Conservation (phyloP, 768 basidiomycete species). For the Suillus americanus region DNA sequence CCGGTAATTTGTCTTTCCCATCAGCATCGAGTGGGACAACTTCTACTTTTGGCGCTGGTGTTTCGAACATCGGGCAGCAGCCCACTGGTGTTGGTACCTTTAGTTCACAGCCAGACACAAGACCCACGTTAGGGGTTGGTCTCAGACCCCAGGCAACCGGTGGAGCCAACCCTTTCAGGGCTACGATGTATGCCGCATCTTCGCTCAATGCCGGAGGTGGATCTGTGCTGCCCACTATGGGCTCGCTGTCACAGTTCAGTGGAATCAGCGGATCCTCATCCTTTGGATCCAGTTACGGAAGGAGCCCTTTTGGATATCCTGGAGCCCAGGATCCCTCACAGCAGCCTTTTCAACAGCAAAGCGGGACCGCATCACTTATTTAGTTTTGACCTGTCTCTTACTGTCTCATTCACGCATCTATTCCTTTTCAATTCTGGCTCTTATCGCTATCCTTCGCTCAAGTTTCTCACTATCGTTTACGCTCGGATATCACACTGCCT, state of each 20-base stretch:
- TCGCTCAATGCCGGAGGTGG: slow-evolving; percentile 4
- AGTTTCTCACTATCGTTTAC: slow-evolving; percentile 5
- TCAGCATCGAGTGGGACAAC: slow-evolving; percentile 23
- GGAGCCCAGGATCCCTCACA: slow-evolving; percentile 17
- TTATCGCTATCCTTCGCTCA: not conserved
- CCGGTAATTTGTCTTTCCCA: slow-evolving; percentile 16
- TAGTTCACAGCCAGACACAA: slow-evolving; percentile 36
- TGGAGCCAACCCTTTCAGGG: slow-evolving; percentile 63
- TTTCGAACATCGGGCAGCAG: slow-evolving; percentile 16
- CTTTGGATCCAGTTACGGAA: slow-evolving; percentile 19
- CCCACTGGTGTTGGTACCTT: slow-evolving; percentile 27
- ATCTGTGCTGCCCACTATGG: slow-evolving; percentile 20
- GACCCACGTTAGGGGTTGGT: slow-evolving; percentile 38
- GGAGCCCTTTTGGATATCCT: slow-evolving; percentile 22
- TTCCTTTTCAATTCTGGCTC: slow-evolving; percentile 1
- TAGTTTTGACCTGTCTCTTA: slow-evolving; percentile 28
- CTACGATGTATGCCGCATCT: slow-evolving; percentile 51
- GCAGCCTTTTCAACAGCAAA: slow-evolving; percentile 39
- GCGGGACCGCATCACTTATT: slow-evolving; percentile 49
- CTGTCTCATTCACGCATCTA: slow-evolving; percentile 12
- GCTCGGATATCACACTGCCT: not conserved
- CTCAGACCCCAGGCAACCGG: slow-evolving; percentile 61
- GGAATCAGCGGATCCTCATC: slow-evolving; percentile 15
- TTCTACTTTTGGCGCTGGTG: slow-evolving; percentile 10
- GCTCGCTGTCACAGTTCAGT: slow-evolving; percentile 26